Evolutionary conservation across 202 grass and related monocot species (phyloP), one percentile per base, ranked within the genome.

Genomic region (Digitaria exilis): DNA sequence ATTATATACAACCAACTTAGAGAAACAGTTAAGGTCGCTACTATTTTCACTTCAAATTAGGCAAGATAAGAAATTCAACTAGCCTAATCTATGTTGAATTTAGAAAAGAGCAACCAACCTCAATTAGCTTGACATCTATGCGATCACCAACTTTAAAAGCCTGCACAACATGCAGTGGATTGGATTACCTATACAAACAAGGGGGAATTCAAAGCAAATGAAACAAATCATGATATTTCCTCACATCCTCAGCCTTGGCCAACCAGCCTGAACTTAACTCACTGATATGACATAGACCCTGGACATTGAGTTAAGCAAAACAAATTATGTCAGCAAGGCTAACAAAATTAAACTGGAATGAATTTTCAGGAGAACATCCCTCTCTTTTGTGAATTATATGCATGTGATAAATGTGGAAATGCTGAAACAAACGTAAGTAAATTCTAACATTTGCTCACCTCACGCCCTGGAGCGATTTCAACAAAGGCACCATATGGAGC

Each of bases 271-370:
- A 87, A 88, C 92, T 98, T 74, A 98, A 78, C 83, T 98, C 96
- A 68, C 96, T 96, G 78, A 98, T 98, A 62, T 98, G 96, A 39
- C 96, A 98, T 85, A 96, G 90, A 75, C 92, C 96, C 93, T 95
- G 85, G 59, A 35, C 39, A 85, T 37, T 67, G 68, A 89, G n/a
- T 65, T 50, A 65, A 89, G 80, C 14, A 67, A 71, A 87, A 79
- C 0, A 21, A 51, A 69, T 77, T 86, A 82, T 48, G 6, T 22
- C 64, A 65, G 48, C 21, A 83, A 82, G 42, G 46, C 29, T 67
- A 86, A 24, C 21, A 49, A 80, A n/a, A 45, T 51, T 30, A 41
- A 83, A 75, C 59, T 55, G 59, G 48, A 63, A 46, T 21, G 14
- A 77, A 60, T 50, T 51, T 56, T 80, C 24, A 51, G 16, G 50